phyloP scores from a whole-genome alignment of 495 filamentous ascomycete genomes.

The Apodospora peruviana region DNA sequence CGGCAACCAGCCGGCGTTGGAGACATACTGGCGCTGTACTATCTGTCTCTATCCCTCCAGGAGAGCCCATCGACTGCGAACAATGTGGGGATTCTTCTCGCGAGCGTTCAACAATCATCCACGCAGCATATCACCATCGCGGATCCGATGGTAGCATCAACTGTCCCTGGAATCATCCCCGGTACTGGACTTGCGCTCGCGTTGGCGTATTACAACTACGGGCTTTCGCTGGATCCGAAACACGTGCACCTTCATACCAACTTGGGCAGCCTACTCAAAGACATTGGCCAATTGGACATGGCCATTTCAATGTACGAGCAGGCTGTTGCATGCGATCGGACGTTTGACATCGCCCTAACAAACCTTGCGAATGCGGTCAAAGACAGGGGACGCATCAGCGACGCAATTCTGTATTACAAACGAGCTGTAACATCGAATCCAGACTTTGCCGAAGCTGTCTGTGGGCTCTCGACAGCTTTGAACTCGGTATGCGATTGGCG shows the following conservation, averaged over 20 bases:
- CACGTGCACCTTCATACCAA: constrained; percentile 99
- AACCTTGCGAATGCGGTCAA: constrained; percentile 98
- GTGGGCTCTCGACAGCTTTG: constrained; percentile 89
- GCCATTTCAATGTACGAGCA: constrained; percentile 98
- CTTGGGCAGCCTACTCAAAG: constrained; percentile 89
- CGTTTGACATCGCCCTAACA: constrained; percentile 94
- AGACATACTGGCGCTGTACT: constrained; percentile 94
- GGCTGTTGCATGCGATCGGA: constrained; percentile 82
- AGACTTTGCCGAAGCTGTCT: constrained; percentile 95
- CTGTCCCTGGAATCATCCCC: constrained; percentile 73
- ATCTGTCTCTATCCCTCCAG: constrained; percentile 89
- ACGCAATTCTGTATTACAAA: constrained; percentile 89
- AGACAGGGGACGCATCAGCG: constrained; percentile 85
- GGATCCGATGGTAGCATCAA: constrained; percentile 30
- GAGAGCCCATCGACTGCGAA: constrained; percentile 97
- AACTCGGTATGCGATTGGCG: constrained; percentile 97
- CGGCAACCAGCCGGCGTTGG: constrained; percentile 67
- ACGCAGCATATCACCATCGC: constrained; percentile 27
- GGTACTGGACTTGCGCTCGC: constrained; percentile 87
- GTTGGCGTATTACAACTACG: constrained; percentile 92
- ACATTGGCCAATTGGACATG: constrained; percentile 85
- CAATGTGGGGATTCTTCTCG: constrained; percentile 94
- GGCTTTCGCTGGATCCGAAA: constrained; percentile 72
- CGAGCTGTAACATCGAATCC: constrained; percentile 87
- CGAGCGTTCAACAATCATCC: constrained; percentile 79